Evolutionary conservation across 495 filamentous ascomycete genomes (phyloP), one percentile per base, ranked within the genome.

Genomic region (Penicillium argentinense): DNA sequence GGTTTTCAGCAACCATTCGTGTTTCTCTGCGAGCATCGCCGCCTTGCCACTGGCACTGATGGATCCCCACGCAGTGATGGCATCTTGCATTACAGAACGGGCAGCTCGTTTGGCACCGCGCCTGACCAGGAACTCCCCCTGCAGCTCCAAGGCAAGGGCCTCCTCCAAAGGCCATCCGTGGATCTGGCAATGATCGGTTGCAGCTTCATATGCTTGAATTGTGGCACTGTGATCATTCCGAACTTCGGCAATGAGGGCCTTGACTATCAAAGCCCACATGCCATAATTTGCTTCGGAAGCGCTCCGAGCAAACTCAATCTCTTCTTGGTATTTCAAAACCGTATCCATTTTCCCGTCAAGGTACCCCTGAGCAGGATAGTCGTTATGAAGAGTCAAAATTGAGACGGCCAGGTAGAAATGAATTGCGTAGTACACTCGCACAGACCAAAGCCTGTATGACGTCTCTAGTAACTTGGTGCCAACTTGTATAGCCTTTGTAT

Each of bases 121-220:
- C 28, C 90, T 75, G 33, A 89, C 72, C 45, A 90, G 81, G 49
- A 85, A 90, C 22, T 86, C 87, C 1, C 81, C 76, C 41, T 78
- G 73, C 27, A 95, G 62, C 66, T 95, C 90, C 56, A 87, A 84
- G 5, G 84, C 78, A 16, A 91, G 77, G 0, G 87, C 91, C 58
- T 95, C 86, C 52, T 95, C 91, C 30, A 95, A 76, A 9, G 80
- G 65, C 62, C 89, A 89, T 42, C 79, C 81, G 62, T 95, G 79
- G 30, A 91, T 74, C 47, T 90, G 79, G 30, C 85, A 84, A 64
- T 95, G 88, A 55, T 95, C 88, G 29, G 90, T 74, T 14, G 85
- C 82, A 45, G 80, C 75, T 67, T 96, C 91, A 53, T 90, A 93
- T 14, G 75, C 68, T 30, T 67, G 69, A 32, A 91, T 78, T 6